phyloP scores from a whole-genome alignment of 257 asterid genomes.

The Marsdenia floribunda region DNA sequence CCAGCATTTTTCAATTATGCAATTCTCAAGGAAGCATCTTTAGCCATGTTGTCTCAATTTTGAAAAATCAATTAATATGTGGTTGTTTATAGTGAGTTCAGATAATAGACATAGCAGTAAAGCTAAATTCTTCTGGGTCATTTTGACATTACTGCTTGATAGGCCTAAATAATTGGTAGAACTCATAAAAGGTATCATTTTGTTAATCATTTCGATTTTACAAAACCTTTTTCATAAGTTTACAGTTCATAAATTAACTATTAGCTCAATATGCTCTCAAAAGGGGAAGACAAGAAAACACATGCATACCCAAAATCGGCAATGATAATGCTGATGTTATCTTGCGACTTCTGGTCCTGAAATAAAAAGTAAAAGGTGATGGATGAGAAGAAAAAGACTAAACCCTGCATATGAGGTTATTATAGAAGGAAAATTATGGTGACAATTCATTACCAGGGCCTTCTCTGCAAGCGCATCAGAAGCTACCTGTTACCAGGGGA shows the following conservation, averaged over 20 bases:
- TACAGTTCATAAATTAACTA: too few relatives aligned
- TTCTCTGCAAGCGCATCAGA: slow-evolving; percentile 76
- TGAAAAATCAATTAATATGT: not conserved
- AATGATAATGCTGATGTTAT: slow-evolving; percentile 78
- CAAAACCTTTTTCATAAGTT: too few relatives aligned
- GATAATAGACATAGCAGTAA: not conserved
- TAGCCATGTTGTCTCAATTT: not conserved
- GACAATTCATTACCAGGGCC: slow-evolving; percentile 61
- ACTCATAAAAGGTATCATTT: too few relatives aligned
- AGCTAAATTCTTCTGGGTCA: not conserved
- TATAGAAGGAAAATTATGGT: not conserved
- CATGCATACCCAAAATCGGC: slow-evolving; percentile 88
- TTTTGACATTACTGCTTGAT: not conserved
- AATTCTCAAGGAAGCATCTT: not conserved
- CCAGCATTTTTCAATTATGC: not conserved
- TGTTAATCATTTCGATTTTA: too few relatives aligned
- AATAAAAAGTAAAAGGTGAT: slow-evolving; percentile 5
- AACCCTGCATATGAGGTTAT: not conserved
- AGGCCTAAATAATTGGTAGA: too few relatives aligned
- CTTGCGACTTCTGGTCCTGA: slow-evolving; percentile 77
- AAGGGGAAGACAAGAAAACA: slow-evolving; percentile 1
- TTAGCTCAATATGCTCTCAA: not conserved
- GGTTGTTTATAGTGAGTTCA: not conserved
- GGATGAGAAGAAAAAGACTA: slow-evolving; percentile 11
- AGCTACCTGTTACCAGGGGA: slow-evolving; percentile 48